These are phyloP conservation scores for Metarhizium robertsii DNA, from an alignment of 2,329 filamentous ascomycete genomes.

Conservation along the genomic window DNA sequence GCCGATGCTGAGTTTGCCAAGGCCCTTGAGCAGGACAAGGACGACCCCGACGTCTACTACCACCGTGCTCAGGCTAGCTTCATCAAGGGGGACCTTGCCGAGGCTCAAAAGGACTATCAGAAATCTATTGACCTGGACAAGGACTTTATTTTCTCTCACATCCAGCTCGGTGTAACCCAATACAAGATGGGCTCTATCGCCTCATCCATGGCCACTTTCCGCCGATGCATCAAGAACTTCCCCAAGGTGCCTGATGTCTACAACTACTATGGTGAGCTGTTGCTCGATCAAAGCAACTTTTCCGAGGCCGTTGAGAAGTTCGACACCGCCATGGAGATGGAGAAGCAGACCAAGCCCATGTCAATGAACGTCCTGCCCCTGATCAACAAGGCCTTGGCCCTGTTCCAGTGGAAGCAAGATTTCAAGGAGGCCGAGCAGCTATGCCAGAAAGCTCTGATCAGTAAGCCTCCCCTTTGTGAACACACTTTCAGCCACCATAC, in stretches of 20 bases:
- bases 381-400: slow-evolving; percentile 94
- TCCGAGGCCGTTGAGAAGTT: slow-evolving; percentile 96
- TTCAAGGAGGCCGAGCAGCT: slow-evolving; percentile 91
- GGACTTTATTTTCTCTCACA: slow-evolving; percentile 98
- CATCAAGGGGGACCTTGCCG: slow-evolving; percentile 86
- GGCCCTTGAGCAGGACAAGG: slow-evolving; percentile 73
- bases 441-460: slow-evolving; percentile 94
- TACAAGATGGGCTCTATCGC: slow-evolving; percentile 99
- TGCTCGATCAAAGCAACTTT: slow-evolving; percentile 94
- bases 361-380: slow-evolving; percentile 96
- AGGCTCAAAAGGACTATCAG: slow-evolving; percentile 97
- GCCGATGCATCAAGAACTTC: slow-evolving; percentile 96
- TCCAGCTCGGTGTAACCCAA: slow-evolving; percentile 96
- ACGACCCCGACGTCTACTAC: slow-evolving; percentile 97
- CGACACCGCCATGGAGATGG: slow-evolving; percentile 96
- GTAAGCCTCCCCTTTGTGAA: slow-evolving; percentile 45
- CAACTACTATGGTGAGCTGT: slow-evolving; percentile 97
- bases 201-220: slow-evolving; percentile 97
- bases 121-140: slow-evolving; percentile 96
- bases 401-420: slow-evolving; percentile 98
- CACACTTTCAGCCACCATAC: slow-evolving; percentile 9
- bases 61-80: slow-evolving; percentile 98
- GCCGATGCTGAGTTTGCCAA: slow-evolving; percentile 81
- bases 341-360: slow-evolving; percentile 86
- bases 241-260: slow-evolving; percentile 94